Conservation (phyloP, 1,284 basidiomycete genomes). For the Xerocomus nothofagi region DNA sequence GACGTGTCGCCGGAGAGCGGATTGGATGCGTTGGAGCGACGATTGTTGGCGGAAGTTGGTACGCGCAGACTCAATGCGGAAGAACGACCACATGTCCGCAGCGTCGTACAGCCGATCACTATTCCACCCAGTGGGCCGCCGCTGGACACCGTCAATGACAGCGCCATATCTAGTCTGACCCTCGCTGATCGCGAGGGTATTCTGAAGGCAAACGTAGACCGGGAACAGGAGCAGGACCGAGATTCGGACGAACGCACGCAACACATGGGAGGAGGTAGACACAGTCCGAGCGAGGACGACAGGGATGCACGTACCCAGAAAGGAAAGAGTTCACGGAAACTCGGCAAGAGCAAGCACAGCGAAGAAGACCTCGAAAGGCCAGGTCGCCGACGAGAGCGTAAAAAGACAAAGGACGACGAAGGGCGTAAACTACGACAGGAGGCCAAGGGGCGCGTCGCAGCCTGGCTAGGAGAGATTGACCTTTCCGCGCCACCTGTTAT, state of each 20-base stretch:
- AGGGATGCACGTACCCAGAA: conserved; percentile 34
- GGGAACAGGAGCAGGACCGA: conserved; percentile 40
- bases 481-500: conserved; percentile 42
- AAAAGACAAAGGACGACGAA: conserved; percentile 34
- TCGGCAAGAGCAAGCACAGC: conserved; percentile 33
- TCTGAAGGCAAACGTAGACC: conserved; percentile 20
- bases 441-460: conserved; percentile 71
- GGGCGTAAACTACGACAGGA: conserved; percentile 45
- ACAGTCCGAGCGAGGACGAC: conserved; percentile 37
- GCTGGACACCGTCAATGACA: conserved; percentile 56
- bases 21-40: conserved; percentile 62
- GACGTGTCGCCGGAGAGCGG: conserved; percentile 41
- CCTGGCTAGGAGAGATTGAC: conserved; percentile 69
- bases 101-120: conserved; percentile 44
- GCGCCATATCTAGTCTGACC: conserved; percentile 72
- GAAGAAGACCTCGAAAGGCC: conserved; percentile 35
- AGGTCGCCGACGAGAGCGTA: conserved; percentile 26
- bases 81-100: conserved; percentile 48
- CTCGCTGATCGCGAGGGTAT: conserved; percentile 48
- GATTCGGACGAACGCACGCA: conserved; percentile 54
- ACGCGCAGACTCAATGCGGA: conserved; percentile 49
- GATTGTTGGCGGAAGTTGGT: conserved; percentile 64
- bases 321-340: conserved; percentile 27
- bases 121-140: conserved; percentile 41
- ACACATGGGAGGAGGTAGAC: conserved; percentile 38